Percentiles rank a stretch among this genome's conserved stretches.
phyloP scores from a whole-genome alignment of 2,329 filamentous ascomycete genomes.

The Endothia cerciana region DNA sequence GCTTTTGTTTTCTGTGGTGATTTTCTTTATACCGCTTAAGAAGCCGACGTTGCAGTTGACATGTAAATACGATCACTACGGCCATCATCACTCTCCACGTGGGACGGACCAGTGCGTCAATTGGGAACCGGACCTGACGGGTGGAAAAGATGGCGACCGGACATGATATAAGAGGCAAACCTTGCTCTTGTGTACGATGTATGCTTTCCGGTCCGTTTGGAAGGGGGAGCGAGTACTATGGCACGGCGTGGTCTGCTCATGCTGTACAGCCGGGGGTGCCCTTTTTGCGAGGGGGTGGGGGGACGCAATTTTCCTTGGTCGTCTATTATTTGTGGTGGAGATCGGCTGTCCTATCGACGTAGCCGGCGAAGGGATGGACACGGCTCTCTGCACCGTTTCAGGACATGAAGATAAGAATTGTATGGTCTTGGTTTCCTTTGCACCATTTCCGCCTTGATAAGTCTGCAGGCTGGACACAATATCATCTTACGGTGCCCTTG shows the following conservation, averaged over 20 bases:
- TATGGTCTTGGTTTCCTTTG: background rate
- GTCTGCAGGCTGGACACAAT: background rate
- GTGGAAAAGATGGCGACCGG: too few species aligned
- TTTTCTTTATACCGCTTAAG: background rate
- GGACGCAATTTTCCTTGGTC: background rate
- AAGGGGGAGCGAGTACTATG: background rate
- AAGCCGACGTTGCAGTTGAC: background rate
- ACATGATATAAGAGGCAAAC: background rate
- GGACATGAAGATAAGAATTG: background rate
- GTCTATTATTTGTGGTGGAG: background rate
- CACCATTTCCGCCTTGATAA: background rate
- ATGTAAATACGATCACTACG: background rate
- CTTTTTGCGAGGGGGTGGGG: background rate
- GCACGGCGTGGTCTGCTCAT: background rate
- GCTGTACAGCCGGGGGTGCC: background rate
- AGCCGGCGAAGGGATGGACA: background rate
- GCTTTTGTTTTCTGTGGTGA: too few species aligned
- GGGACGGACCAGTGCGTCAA: background rate
- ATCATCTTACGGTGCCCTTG: background rate
- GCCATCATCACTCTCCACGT: background rate
- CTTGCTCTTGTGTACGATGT: background rate
- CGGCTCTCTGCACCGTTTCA: background rate
- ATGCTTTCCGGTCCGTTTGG: background rate
- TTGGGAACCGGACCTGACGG: background rate
- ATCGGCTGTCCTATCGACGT: background rate